A percentile compares a stretch with the other conserved stretches of the same genome.
These are phyloP conservation scores for Macadamia tetraphylla DNA, from an alignment of 164 flowering plant genomes.

Conservation along the genomic window DNA sequence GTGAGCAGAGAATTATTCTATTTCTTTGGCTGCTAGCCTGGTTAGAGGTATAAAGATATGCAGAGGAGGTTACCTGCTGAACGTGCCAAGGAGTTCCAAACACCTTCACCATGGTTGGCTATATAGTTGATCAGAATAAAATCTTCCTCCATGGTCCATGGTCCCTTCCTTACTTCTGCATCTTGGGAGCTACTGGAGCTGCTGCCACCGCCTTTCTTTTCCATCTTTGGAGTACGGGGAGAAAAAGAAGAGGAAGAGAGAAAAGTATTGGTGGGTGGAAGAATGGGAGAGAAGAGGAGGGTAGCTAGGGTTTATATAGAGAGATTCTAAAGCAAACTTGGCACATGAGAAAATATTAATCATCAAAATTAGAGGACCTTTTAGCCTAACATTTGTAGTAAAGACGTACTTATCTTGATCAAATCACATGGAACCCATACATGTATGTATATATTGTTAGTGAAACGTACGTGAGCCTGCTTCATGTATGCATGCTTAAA, in stretches of 20 bases:
- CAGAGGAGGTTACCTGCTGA: slow-evolving; percentile 56
- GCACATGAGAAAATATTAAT: too few relatives aligned
- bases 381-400: too few relatives aligned
- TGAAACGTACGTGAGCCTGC: too few relatives aligned
- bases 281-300: slow-evolving; percentile 7
- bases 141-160: slow-evolving; percentile 98
- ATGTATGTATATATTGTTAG: too few relatives aligned
- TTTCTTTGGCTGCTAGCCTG: too few relatives aligned
- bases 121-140: slow-evolving; percentile 84
- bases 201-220: slow-evolving; percentile 33
- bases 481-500: too few relatives aligned
- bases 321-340: not conserved
- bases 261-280: not conserved
- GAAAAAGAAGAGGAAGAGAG: slow-evolving; percentile 1
- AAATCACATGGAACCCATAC: too few relatives aligned
- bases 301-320: slow-evolving; percentile 19
- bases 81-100: slow-evolving; percentile 86
- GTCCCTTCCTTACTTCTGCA: slow-evolving; percentile 83
- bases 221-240: slow-evolving; percentile 26
- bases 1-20: too few relatives aligned
- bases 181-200: slow-evolving; percentile 33
- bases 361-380: too few relatives aligned
- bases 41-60: not conserved
- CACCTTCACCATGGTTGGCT: slow-evolving; percentile 91
- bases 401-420: too few relatives aligned